Conservation (phyloP, 2,329 filamentous ascomycete genomes). For the Verticillium albo-atrum region DNA sequence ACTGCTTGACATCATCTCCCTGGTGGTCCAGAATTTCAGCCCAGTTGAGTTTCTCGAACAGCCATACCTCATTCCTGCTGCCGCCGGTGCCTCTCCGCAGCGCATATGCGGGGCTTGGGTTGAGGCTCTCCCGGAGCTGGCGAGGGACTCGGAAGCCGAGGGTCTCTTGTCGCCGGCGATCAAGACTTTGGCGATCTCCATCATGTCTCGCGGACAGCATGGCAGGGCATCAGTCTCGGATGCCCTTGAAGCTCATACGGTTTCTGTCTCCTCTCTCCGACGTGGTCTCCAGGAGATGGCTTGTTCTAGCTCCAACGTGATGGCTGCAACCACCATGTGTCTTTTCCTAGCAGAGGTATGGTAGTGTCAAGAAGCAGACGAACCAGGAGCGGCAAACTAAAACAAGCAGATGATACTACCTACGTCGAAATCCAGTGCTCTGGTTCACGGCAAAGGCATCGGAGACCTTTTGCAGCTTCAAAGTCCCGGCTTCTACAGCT, state of each 20-base stretch:
- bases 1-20: slow-evolving; percentile 16
- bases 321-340: slow-evolving; percentile 30
- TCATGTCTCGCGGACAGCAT: slow-evolving; percentile 16
- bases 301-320: slow-evolving; percentile 13
- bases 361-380: background rate
- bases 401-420: slow-evolving; percentile 22
- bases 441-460: slow-evolving; percentile 29
- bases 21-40: slow-evolving; percentile 17
- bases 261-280: slow-evolving; percentile 22
- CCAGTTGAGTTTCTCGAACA: background rate
- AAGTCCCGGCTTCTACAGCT: slow-evolving; percentile 21
- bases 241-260: slow-evolving; percentile 21
- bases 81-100: slow-evolving; percentile 19
- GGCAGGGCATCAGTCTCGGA: slow-evolving; percentile 16
- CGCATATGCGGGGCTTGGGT: slow-evolving; percentile 36
- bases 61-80: slow-evolving; percentile 1
- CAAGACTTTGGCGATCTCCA: slow-evolving; percentile 25
- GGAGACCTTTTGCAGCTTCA: slow-evolving; percentile 25
- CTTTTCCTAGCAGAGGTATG: slow-evolving; percentile 22
- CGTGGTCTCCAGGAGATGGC: slow-evolving; percentile 9
- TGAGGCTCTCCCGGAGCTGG: slow-evolving; percentile 27
- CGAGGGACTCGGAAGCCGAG: slow-evolving; percentile 10
- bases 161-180: slow-evolving; percentile 22
- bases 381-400: background rate
- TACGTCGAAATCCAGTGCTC: slow-evolving; percentile 16